Base-by-base conservation (phyloP, 2,329 filamentous ascomycete genomes). In the Stachybotrys elegans region DNA sequence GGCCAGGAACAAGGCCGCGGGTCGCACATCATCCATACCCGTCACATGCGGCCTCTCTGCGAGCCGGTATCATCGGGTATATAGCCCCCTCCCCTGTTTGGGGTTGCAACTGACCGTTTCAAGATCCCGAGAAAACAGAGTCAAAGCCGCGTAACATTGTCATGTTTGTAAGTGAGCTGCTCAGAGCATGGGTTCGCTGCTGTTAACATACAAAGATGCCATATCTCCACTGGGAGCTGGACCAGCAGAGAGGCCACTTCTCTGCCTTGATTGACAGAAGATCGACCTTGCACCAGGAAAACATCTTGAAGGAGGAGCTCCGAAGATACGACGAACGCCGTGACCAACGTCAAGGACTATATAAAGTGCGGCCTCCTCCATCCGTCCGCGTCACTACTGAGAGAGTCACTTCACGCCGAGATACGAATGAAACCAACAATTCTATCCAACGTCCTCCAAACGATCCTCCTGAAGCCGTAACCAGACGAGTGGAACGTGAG, bases 181-280 rank as follows among this genome's bases (percentile, higher is more conserved):
- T n/a, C n/a, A n/a, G n/a, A n/a, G n/a, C n/a, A n/a, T n/a, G n/a
- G n/a, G n/a, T n/a, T n/a, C n/a, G n/a, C n/a, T n/a, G n/a, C n/a
- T n/a, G n/a, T n/a, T n/a, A n/a, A n/a, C n/a, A 12, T 20, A 14
- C 14, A 11, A 19, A 43, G 41, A 43, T 43, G 41, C 41, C 41
- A 20, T 43, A 43, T 17, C 31, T 43, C 8, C 41, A 43, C 21
- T 43, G 41, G 41, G 41, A 43, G 20, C 23, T 43, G 31, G 41
- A 43, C 32, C 32, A 36, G 13, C 31, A 43, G 22, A 31, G 41
- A 7, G 41, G 21, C 16, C 32, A 22, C 6, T 35, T 43, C 21
- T 35, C 31, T 5, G 12, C 29, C 4, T 37, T 43, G 6, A 35
- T 35, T 14, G 32, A 35, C 32, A 4, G 19, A 5, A 20, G 41